phyloP scores from a whole-genome alignment of 805 yeast species.

The Dipodascus geniculatus region DNA sequence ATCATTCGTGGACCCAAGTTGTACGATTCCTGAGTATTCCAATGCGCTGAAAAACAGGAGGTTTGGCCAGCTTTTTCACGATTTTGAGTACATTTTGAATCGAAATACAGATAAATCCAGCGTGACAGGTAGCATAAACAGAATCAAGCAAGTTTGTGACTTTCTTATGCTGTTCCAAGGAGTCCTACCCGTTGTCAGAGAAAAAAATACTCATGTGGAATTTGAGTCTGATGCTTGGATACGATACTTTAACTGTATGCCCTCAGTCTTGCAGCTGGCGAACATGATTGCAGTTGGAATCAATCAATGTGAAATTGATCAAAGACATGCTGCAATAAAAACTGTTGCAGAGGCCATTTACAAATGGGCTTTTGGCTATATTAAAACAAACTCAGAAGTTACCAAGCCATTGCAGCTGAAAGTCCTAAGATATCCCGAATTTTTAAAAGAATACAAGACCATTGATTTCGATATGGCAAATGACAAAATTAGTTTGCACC shows the following conservation, averaged over 20 bases:
- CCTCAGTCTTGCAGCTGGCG: constrained; percentile 47
- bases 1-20: constrained; percentile 27
- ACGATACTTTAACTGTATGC: constrained; percentile 53
- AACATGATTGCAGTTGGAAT: constrained; percentile 25
- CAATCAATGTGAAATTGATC: constrained; percentile 11
- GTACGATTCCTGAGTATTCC: constrained; percentile 23
- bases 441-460: constrained; percentile 14
- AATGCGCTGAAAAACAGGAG: constrained; percentile 51
- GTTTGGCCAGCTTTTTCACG: constrained; percentile 70
- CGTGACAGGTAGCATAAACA: constrained; percentile 33
- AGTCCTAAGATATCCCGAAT: constrained; percentile 1
- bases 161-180: constrained; percentile 65
- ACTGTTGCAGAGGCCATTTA: constrained; percentile 16
- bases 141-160: constrained; percentile 52
- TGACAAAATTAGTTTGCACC: constrained; percentile 56
- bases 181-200: constrained; percentile 61
- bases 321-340: constrained; percentile 13
- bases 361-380: constrained; percentile 20
- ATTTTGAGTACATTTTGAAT: constrained; percentile 64
- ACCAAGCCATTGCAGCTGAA: constrained; percentile 12
- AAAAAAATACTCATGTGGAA: constrained; percentile 72
- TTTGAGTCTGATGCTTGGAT: constrained; percentile 82
- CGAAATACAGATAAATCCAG: constrained; percentile 47
- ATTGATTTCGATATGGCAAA: constrained; percentile 33
- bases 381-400: constrained; percentile 13